Evolutionary conservation across 2,329 filamentous ascomycete genomes (phyloP).

Genomic region (Pseudofabraea citricarpa): DNA sequence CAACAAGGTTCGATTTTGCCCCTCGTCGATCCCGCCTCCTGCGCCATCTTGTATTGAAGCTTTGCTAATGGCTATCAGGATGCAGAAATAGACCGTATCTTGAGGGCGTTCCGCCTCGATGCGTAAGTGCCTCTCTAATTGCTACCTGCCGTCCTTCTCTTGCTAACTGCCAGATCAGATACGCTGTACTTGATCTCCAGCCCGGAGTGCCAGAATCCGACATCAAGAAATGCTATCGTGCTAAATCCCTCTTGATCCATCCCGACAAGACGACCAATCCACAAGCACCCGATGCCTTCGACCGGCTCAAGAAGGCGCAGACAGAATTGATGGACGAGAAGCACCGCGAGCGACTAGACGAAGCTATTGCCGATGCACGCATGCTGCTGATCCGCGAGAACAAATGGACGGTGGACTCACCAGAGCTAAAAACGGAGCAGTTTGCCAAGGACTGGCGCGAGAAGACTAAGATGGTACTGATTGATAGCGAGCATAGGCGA

Average conservation of each 20-base stretch:
- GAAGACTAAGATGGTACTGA: conserved; percentile 83
- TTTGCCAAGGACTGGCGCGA: conserved; percentile 85
- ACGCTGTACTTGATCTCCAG: conserved; percentile 91
- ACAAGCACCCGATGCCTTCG: conserved; percentile 88
- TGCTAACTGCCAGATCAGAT: conserved; percentile 43
- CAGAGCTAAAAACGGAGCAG: conserved; percentile 77
- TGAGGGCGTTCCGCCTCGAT: conserved; percentile 81
- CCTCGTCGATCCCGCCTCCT: conserved; percentile 1
- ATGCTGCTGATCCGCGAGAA: conserved; percentile 91
- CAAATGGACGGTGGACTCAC: conserved; percentile 86
- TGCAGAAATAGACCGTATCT: conserved; percentile 90
- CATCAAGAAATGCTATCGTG: conserved; percentile 91
- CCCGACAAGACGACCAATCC: conserved; percentile 96
- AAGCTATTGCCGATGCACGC: conserved; percentile 92
- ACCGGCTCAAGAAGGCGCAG: conserved; percentile 93
- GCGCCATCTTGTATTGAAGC: too few species aligned
- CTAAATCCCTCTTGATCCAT: conserved; percentile 98
- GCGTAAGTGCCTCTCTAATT: conserved; percentile 41
- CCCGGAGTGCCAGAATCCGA: conserved; percentile 93
- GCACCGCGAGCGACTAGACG: conserved; percentile 78
- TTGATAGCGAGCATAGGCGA: conserved; percentile 86
- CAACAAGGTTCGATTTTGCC: conserved; percentile 61
- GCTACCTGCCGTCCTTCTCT: not conserved
- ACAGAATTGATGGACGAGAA: conserved; percentile 92
- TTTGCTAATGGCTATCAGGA: conserved; percentile 58